A percentile compares a stretch with the other conserved stretches of the same genome.
These are phyloP conservation scores for Verticillium longisporum DNA, from an alignment of 2,329 filamentous ascomycete genomes.

Conservation along the genomic window DNA sequence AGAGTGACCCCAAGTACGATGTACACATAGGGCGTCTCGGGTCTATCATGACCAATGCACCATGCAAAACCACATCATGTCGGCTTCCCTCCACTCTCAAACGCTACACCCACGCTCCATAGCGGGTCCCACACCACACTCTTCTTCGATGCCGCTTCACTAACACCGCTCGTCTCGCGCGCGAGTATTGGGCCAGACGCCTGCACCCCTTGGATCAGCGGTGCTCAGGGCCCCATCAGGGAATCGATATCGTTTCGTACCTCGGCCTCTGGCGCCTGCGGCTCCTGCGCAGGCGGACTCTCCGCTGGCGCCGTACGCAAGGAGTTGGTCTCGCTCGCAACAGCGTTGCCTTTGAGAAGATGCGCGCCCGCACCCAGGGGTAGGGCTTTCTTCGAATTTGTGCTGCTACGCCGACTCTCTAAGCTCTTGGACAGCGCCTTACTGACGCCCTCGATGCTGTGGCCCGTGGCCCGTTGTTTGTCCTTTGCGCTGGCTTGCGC, in stretches of 20 bases:
- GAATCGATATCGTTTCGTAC: slow-evolving; percentile 46
- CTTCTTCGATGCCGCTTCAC: slow-evolving; percentile 32
- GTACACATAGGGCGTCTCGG: background rate
- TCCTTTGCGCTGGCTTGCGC: slow-evolving; percentile 34
- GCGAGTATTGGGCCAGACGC: slow-evolving; percentile 16
- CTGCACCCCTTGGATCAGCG: slow-evolving; percentile 21
- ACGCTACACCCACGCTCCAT: slow-evolving; percentile 54
- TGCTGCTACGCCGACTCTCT: slow-evolving; percentile 85
- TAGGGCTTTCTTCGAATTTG: slow-evolving; percentile 70
- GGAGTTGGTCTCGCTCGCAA: slow-evolving; percentile 54
- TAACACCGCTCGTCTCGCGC: slow-evolving; percentile 29
- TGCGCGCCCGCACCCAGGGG: slow-evolving; percentile 38
- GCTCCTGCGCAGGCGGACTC: slow-evolving; percentile 26
- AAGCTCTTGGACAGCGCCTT: slow-evolving; percentile 80
- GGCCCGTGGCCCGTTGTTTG: slow-evolving; percentile 36
- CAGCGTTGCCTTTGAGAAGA: slow-evolving; percentile 40
- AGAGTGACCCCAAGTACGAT: background rate
- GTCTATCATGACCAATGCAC: background rate
- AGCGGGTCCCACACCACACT: slow-evolving; percentile 56
- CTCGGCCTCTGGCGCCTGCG: slow-evolving; percentile 27
- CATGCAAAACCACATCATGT: background rate
- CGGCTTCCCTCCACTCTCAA: slow-evolving; percentile 32
- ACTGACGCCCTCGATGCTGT: slow-evolving; percentile 65
- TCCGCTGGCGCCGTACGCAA: slow-evolving; percentile 41
- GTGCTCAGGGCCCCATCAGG: slow-evolving; percentile 39